Evolutionary conservation across 345 rosid genomes (phyloP), one percentile per base, ranked within the genome.

Genomic region (Triadica sebifera): DNA sequence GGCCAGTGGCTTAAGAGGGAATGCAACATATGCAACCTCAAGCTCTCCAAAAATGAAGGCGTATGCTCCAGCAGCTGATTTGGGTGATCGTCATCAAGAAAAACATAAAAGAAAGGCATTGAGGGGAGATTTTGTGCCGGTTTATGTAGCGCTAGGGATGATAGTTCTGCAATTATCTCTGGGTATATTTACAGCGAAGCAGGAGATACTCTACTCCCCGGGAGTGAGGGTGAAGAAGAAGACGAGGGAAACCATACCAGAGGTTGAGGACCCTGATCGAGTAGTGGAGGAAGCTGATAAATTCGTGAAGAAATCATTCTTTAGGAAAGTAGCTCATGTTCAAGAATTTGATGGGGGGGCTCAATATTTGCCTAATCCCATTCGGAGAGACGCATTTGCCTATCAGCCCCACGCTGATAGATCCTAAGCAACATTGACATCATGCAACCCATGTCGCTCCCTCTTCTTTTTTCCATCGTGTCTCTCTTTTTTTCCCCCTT

Each of bases 301-400:
- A 78, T 85, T 88, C 1, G 3, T 79, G 0, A 82, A 82, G 45
- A 86, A 79, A 66, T 91, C 98, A 0, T 83, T 89, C 73, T 89
- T 91, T 68, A 85, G 97, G 82, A 93, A 90, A 68, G 68, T 90
- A 11, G 96, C 96, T 2, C 98, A 90, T 45, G 71, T 93, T 50
- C 93, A 82, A 65, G 92, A 88, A 47, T 73, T 70, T 5, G 80
- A 84, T 3, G 45, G 72, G 13, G 81, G 82, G 5, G 6, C 73
- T 5, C 38, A 75, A n/a, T 53, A 73, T 6, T 16, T 74, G 10
- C 72, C 76, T 0, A 86, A 87, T 13, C 79, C 85, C 0, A 47
- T 62, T 4, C 83, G 81, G 12, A 78, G 75, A 49, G 90, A 91
- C 29, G 83, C 80, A 63, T 86, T 75, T 19, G 86, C 82, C 47